Evolutionary conservation across 2,329 filamentous ascomycete genomes (phyloP).

Genomic region (Penicillium sp.): DNA sequence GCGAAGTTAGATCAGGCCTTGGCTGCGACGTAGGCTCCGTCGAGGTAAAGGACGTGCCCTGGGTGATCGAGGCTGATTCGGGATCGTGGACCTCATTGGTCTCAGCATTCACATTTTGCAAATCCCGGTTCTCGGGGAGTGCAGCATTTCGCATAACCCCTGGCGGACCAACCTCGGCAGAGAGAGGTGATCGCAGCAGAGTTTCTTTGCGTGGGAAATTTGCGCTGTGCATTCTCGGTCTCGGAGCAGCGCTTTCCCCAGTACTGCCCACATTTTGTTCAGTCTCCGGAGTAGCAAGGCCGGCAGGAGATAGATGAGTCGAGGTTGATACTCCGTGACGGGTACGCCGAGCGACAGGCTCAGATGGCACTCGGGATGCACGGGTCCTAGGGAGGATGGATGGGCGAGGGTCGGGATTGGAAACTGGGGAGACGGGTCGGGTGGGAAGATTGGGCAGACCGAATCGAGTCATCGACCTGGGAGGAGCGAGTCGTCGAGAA

Average conservation of each 20-base stretch:
- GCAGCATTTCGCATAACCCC: slow-evolving; percentile 12
- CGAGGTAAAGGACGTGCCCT: slow-evolving; percentile 22
- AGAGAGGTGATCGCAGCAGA: slow-evolving; percentile 30
- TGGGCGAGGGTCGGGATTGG: slow-evolving; percentile 49
- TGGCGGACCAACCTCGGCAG: slow-evolving; percentile 28
- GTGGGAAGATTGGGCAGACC: slow-evolving; percentile 36
- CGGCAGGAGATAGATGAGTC: slow-evolving; percentile 29
- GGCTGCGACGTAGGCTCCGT: slow-evolving; percentile 21
- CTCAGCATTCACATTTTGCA: slow-evolving; percentile 10
- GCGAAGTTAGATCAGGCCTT: slow-evolving; percentile 22
- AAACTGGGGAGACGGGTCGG: slow-evolving; percentile 50
- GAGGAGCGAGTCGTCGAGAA: slow-evolving; percentile 23
- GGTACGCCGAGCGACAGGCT: slow-evolving; percentile 47
- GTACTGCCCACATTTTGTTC: slow-evolving; percentile 30
- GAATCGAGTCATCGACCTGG: slow-evolving; percentile 23
- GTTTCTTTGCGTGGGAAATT: slow-evolving; percentile 32
- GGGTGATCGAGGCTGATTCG: slow-evolving; percentile 20
- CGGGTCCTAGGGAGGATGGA: slow-evolving; percentile 39
- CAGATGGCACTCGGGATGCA: slow-evolving; percentile 40
- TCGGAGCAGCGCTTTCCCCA: slow-evolving; percentile 24
- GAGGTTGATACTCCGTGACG: slow-evolving; percentile 27
- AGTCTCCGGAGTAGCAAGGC: slow-evolving; percentile 40
- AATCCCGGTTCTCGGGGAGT: slow-evolving; percentile 8
- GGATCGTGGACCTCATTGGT: slow-evolving; percentile 6
- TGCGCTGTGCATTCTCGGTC: slow-evolving; percentile 32